Evolutionary conservation across 495 filamentous ascomycete species (phyloP), one percentile per base, ranked within the genome.

Genomic region (Daldinia concentrica): DNA sequence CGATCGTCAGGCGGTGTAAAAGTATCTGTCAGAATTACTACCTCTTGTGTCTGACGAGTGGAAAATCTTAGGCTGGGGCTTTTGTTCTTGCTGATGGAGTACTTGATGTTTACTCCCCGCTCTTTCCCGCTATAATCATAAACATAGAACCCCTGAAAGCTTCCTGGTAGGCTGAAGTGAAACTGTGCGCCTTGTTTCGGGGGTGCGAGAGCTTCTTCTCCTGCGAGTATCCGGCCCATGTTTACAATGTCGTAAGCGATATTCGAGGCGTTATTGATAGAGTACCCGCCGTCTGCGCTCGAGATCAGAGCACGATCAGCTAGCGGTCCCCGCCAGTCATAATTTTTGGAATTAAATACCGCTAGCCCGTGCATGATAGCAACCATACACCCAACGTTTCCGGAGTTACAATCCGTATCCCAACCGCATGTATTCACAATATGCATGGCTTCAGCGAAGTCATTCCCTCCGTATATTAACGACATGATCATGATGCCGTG

Each of bases 401-500:
- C 77, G 26, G 77, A 75, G 34, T 79, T 79, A 48, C 76, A 78
- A 36, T 78, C 76, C 0, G 77, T 79, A 55, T 78, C 77, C 76
- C 77, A 79, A 34, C 77, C 77, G 34, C 72, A 73, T 9, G 77
- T 79, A 36, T 77, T 77, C 30, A 78, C 65, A 43, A 79, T 74
- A 51, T 78, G 76, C 76, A 79, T 78, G 11, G 77, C 77, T 39
- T 77, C 73, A 39, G 71, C 39, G 58, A 79, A 79, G 43, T 74
- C 51, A 32, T 68, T 17, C 7, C 72, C 71, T 14, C 55, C 76
- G 12, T 77, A 77, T 4, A 79, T 37, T n/a, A 79, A 50, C 19
- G 76, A 58, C 64, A 78, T 62, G n/a, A 79, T 73, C 77, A 77
- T 79, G 37, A 79, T 34, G 30, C 48, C 72, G 29, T 79, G 77